These are phyloP conservation scores for Boletus sp. DNA, from an alignment of 1,284 basidiomycete genomes.

Conservation along the genomic window DNA sequence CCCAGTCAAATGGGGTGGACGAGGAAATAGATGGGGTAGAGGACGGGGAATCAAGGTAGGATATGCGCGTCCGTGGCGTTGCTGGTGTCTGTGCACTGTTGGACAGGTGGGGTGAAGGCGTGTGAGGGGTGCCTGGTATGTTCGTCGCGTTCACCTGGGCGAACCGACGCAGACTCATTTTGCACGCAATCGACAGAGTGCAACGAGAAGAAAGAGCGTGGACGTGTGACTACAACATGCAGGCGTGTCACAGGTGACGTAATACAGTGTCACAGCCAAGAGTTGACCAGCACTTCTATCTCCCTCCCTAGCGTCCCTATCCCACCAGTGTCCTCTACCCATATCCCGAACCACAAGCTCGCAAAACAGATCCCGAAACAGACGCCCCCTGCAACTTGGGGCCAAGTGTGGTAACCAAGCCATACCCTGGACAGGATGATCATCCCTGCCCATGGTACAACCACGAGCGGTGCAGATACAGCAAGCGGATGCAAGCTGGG, in stretches of 20 bases:
- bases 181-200: slow-evolving; percentile 1
- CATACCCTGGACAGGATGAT: slow-evolving; percentile 70
- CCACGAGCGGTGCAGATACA: slow-evolving; percentile 43
- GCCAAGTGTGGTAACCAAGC: slow-evolving; percentile 78
- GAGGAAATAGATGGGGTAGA: slow-evolving; percentile 66
- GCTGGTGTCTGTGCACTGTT: slow-evolving; percentile 36
- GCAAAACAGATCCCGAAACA: slow-evolving; percentile 57
- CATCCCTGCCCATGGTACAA: slow-evolving; percentile 50
- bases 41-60: slow-evolving; percentile 51
- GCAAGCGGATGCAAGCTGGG: slow-evolving; percentile 38
- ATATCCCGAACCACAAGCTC: slow-evolving; percentile 58
- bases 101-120: slow-evolving; percentile 35
- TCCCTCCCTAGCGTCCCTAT: slow-evolving; percentile 20
- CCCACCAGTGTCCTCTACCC: slow-evolving; percentile 36
- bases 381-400: slow-evolving; percentile 69
- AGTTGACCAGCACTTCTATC: slow-evolving; percentile 9
- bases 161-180: slow-evolving; percentile 51
- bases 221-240: slow-evolving; percentile 18
- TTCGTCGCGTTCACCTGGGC: slow-evolving; percentile 46
- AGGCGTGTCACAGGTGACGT: slow-evolving; percentile 23
- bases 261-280: slow-evolving; percentile 22
- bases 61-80: slow-evolving; percentile 38
- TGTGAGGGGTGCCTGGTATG: slow-evolving; percentile 24
- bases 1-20: slow-evolving; percentile 77
- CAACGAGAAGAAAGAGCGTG: slow-evolving; percentile 10